phyloP scores from a whole-genome alignment of 208 protist species.

The Crithidia thermophila region DNA sequence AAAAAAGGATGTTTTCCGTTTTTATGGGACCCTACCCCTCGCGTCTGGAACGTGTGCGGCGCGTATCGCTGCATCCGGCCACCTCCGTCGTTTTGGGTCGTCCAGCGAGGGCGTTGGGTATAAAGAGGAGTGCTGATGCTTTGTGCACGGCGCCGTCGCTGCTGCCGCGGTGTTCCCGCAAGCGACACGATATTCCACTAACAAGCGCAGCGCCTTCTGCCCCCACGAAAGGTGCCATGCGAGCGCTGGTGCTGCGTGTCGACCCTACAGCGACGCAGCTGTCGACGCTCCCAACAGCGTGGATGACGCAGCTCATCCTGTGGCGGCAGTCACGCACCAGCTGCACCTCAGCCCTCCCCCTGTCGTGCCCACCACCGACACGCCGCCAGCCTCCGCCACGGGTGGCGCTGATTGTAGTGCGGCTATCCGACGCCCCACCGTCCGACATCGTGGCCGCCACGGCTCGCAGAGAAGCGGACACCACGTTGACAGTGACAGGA shows the following conservation, averaged over 20 bases:
- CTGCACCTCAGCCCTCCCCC: conserved; percentile 11
- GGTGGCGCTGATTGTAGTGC: background rate
- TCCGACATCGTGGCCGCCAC: too few species aligned
- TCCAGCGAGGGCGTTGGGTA: too few species aligned
- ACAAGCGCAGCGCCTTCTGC: too few species aligned
- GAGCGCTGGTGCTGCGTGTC: background rate
- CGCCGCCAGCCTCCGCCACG: background rate
- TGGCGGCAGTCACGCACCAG: conserved; percentile 7
- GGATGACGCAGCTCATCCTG: conserved; percentile 16
- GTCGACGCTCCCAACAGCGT: background rate
- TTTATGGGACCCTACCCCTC: conserved; percentile 9
- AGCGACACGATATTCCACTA: too few species aligned
- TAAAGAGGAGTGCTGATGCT: background rate
- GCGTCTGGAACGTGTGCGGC: background rate
- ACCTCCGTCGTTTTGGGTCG: too few species aligned
- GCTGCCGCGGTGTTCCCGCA: too few species aligned
- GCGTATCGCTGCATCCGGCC: too few species aligned
- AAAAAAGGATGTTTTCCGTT: conserved; percentile 5
- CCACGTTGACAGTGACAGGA: too few species aligned
- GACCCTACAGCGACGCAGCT: conserved; percentile 6
- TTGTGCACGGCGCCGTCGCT: background rate
- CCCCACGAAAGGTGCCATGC: background rate
- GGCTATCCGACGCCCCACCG: too few species aligned
- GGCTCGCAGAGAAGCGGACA: too few species aligned
- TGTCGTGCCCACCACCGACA: too few species aligned